Base-by-base conservation (phyloP, 805 yeast genomes). In the Hanseniaspora hatyaiensis region DNA sequence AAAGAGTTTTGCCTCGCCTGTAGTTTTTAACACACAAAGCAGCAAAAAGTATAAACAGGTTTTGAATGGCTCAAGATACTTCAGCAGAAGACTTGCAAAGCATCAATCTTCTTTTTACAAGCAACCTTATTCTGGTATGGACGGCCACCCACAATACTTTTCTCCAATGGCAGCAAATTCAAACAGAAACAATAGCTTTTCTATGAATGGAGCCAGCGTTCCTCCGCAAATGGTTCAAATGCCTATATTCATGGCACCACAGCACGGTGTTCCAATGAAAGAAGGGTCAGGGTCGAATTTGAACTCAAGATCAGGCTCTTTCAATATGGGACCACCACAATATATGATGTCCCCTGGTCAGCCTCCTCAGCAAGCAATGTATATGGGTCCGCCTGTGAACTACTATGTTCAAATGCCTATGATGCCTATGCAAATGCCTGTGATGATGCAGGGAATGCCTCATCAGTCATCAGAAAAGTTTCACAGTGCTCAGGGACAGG, bases 321-420 rank as follows among this genome's bases (percentile, higher is more conserved):
- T 36, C 18, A 24, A 22, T 16, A 44, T 36, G 41, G 29, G 12
- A 4, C 26, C 32, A 16, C 48, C 41, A 11, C 45, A 31, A 9
- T 43, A 26, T 6, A 34, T 34, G 41, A 40, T 40, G 19, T 8
- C 6, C 11, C 29, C 29, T 8, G 29, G 29, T 8, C 29, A 26
- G 11, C 43, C 43, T 13, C 37, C 41, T 3, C 34, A 34, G 6
- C 26, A 12, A 2, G 40, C 30, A 8, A 23, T 31, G 20, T 23
- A 38, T 12, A 33, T 26, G 11, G 43, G 43, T 20, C 40, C 40
- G 2, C 40, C 40, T 20, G 30, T 23, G 8, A 23, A 23, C 16
- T 44, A 44, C 19, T 44, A 34, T 18, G 29, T 44, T 12, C 48
- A 32, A 15, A 31, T 44, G 36, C 48, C 48, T 12, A 36, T 44